phyloP scores from a whole-genome alignment of 2,329 filamentous ascomycete genomes.

The Amylocarpus encephaloides region DNA sequence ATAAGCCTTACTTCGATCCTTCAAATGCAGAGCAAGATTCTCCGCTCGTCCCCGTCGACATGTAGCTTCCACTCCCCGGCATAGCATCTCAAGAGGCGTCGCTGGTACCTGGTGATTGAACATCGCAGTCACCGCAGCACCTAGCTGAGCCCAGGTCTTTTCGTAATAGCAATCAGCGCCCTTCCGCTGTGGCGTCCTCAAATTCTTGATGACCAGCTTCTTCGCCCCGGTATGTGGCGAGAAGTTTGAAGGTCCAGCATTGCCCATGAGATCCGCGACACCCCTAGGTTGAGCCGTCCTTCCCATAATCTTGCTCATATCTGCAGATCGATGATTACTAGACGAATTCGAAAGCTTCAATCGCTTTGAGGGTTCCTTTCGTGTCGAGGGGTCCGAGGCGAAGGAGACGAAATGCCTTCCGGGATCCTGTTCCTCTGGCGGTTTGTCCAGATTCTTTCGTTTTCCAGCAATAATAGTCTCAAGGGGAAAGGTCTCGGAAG shows the following conservation, averaged over 20 bases:
- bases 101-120: constrained; percentile 58
- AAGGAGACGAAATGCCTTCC: constrained; percentile 1
- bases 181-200: constrained; percentile 53
- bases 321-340: constrained; percentile 11
- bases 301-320: constrained; percentile 23
- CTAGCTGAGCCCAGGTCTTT: constrained; percentile 67
- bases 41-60: constrained; percentile 72
- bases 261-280: constrained; percentile 23
- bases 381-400: constrained; percentile 2
- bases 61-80: constrained; percentile 84
- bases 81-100: constrained; percentile 82
- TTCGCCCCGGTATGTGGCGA: constrained; percentile 72
- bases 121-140: constrained; percentile 65
- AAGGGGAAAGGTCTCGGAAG: constrained; percentile 21
- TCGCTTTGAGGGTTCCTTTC: constrained; percentile 50
- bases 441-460: constrained; percentile 21
- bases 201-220: constrained; percentile 90
- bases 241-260: constrained; percentile 38
- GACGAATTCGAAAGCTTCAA: constrained; percentile 64
- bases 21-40: constrained; percentile 60
- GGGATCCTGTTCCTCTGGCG: constrained; percentile 1
- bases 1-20: constrained; percentile 59
- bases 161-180: constrained; percentile 74
- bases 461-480: constrained; percentile 19
- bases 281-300: constrained; percentile 13